Evolutionary conservation across 306 rosid species (phyloP).

Genomic region (Psophocarpus tetragonolobus): DNA sequence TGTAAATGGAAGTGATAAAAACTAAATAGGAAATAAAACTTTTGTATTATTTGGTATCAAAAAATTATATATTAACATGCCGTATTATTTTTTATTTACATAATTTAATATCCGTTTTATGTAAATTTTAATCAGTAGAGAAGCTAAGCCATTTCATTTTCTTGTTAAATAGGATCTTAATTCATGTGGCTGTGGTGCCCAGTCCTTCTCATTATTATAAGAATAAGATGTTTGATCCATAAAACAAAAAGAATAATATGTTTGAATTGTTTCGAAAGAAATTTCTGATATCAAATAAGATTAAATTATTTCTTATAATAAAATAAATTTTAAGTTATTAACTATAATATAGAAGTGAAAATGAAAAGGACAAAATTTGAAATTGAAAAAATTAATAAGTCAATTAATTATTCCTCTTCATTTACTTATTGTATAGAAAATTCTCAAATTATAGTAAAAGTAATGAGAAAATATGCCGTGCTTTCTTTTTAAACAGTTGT

Average conservation of each 20-base stretch:
- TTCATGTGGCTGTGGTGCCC: neutral
- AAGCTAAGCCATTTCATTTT: neutral
- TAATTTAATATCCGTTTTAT: neutral
- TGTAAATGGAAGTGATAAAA: neutral
- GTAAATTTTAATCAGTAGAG: neutral
- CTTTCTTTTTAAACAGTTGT: too few species aligned
- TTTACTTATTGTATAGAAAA: neutral
- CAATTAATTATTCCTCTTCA: neutral
- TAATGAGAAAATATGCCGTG: neutral
- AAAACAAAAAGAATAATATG: too few species aligned
- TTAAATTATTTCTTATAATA: neutral
- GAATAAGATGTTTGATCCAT: neutral
- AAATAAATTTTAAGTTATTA: neutral
- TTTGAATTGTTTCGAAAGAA: neutral
- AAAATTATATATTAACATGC: neutral
- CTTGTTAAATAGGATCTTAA: neutral
- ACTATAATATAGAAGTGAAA: neutral
- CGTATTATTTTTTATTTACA: neutral
- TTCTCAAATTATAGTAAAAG: neutral
- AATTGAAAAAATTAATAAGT: neutral
- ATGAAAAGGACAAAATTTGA: neutral
- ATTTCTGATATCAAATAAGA: neutral
- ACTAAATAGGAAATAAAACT: neutral
- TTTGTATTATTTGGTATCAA: too few species aligned
- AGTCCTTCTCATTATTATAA: neutral